Evolutionary conservation across 2,329 filamentous ascomycete species (phyloP).

Genomic region (Botrytis cinerea): DNA sequence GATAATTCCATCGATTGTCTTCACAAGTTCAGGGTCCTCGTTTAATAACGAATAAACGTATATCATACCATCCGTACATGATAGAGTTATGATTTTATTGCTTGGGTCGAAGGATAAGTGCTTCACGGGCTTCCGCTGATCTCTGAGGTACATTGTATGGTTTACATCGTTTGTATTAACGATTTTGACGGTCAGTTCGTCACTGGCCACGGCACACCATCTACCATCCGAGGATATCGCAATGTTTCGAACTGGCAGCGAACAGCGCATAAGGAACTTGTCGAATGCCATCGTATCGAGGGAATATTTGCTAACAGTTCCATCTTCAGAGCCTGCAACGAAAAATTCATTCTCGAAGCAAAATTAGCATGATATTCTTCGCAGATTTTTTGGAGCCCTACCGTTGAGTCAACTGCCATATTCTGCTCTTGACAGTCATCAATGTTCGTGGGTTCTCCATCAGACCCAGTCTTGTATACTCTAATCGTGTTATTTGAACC

Average conservation of each 20-base stretch:
- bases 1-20: slow-evolving; percentile 84
- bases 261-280: slow-evolving; percentile 77
- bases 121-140: slow-evolving; percentile 85
- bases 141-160: slow-evolving; percentile 74
- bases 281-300: slow-evolving; percentile 74
- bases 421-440: slow-evolving; percentile 91
- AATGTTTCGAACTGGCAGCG: slow-evolving; percentile 85
- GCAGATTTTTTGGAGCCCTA: slow-evolving; percentile 39
- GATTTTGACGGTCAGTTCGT: slow-evolving; percentile 88
- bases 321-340: slow-evolving; percentile 88
- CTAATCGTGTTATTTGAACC: slow-evolving; percentile 93
- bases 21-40: slow-evolving; percentile 77
- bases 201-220: slow-evolving; percentile 95
- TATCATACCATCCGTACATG: slow-evolving; percentile 83
- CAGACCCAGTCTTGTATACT: slow-evolving; percentile 86
- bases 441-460: slow-evolving; percentile 89
- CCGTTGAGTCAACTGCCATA: slow-evolving; percentile 71
- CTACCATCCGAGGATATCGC: slow-evolving; percentile 77
- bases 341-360: slow-evolving; percentile 70
- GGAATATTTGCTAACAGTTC: slow-evolving; percentile 93
- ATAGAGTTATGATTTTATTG: slow-evolving; percentile 73
- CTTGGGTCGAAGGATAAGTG: slow-evolving; percentile 86
- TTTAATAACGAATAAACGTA: slow-evolving; percentile 85
- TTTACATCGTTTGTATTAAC: slow-evolving; percentile 80
- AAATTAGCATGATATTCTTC: slow-evolving; percentile 27